Base-by-base conservation (phyloP, 345 rosid species). In the Mallotus nudiflorus region DNA sequence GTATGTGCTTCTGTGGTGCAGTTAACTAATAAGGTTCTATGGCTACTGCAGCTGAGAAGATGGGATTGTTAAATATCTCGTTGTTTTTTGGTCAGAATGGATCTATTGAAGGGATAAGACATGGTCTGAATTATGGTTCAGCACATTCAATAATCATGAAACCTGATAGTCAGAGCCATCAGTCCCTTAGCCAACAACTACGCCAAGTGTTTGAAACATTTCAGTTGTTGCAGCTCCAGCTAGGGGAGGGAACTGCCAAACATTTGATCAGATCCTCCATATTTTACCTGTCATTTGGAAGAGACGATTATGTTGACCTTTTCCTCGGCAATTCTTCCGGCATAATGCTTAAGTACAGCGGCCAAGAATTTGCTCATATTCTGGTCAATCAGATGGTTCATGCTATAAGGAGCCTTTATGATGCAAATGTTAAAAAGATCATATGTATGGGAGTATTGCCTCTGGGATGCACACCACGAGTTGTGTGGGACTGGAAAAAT, bases 281-380 rank as follows among this genome's bases (percentile, higher is more conserved):
- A 9, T 74, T 85, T 52, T 89, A 85, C 87, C 89, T 89, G 29
- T 85, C 93, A 12, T 89, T 89, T 45, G 93, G 93, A 39, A 85
- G 82, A 80, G 86, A 89, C 15, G 93, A 89, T 65, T 89, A 85
- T 64, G 69, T 78, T 10, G 80, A 85, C 28, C 82, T 80, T 59
- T 85, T 85, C 67, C 91, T 89, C 46, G 75, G 56, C 49, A 85
- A 80, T 45, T 57, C 78, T 46, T 77, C 86, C 0, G 85, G 88
- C 33, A 65, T 77, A 24, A 78, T 72, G 84, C 65, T 20, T 56
- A 73, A 73, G 68, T 83, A 82, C 78, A 83, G 69, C 28, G 78
- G 89, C 69, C 75, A 58, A 15, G 82, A 74, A 59, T 89, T 86
- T 51, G 84, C 85, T 39, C 64, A 60, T 28, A 78, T 89, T 58